Conservation (phyloP, 2,329 filamentous ascomycete genomes). For the Blastomyces gilchristii region DNA sequence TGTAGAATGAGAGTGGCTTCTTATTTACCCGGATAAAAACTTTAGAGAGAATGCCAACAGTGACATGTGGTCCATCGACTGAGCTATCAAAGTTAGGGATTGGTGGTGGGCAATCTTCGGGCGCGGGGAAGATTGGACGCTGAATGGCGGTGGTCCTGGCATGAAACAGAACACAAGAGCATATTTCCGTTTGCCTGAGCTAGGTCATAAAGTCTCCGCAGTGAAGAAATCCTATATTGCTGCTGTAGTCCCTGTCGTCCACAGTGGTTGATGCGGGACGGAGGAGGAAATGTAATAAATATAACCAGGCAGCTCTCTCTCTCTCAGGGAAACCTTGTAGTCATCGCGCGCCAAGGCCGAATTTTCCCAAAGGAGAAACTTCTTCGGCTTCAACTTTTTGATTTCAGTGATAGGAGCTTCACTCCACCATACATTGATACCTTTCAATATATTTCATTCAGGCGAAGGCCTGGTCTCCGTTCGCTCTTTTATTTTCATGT, state of each 20-base stretch:
- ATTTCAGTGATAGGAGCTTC: not conserved
- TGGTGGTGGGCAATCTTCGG: not conserved
- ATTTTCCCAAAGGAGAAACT: slow-evolving; percentile 2
- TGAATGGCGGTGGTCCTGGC: not conserved
- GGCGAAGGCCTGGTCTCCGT: not conserved
- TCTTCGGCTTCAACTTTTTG: slow-evolving; percentile 1
- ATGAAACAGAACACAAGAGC: not conserved
- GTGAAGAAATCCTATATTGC: not conserved
- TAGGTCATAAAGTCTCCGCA: not conserved
- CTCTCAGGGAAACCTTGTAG: not conserved
- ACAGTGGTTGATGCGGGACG: not conserved
- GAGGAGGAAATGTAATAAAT: not conserved
- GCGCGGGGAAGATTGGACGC: not conserved
- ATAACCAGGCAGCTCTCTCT: not conserved
- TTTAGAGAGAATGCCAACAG: not conserved
- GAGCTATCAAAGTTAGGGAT: not conserved
- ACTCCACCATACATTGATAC: not conserved
- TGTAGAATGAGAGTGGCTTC: not conserved
- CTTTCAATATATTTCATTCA: not conserved
- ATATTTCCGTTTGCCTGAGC: not conserved
- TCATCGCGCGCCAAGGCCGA: slow-evolving; percentile 2
- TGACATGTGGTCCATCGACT: not conserved
- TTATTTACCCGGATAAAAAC: not conserved
- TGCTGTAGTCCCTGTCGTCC: not conserved
- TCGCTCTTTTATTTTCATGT: not conserved